Evolutionary conservation across 2,329 filamentous ascomycete species (phyloP).

Genomic region (Endothia cerciana): DNA sequence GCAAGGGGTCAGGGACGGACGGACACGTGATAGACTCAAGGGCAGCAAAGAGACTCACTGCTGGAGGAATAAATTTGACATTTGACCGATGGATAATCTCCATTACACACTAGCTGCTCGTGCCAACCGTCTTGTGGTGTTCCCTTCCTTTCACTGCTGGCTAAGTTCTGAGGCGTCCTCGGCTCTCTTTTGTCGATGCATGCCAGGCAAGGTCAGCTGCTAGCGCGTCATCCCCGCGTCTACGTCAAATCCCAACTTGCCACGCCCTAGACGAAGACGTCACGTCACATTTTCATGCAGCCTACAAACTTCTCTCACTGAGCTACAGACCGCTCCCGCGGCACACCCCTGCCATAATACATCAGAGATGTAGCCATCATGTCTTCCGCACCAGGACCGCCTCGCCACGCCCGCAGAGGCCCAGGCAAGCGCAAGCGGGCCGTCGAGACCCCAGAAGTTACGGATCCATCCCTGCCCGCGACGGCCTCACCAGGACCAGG

Average conservation of each 20-base stretch:
- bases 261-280: slow-evolving; percentile 4
- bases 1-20: slow-evolving; percentile 9
- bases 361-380: slow-evolving; percentile 21
- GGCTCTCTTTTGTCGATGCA: neutral
- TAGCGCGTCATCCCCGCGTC: slow-evolving; percentile 25
- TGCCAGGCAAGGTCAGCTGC: slow-evolving; percentile 13
- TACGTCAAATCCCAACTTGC: slow-evolving; percentile 5
- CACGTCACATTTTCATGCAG: slow-evolving; percentile 21
- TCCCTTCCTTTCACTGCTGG: neutral
- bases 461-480: slow-evolving; percentile 19
- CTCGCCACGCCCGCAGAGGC: slow-evolving; percentile 20
- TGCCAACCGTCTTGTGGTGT: neutral
- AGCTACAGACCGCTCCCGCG: neutral
- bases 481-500: slow-evolving; percentile 1
- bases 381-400: slow-evolving; percentile 20
- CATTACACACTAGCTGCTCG: no score
- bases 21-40: slow-evolving; percentile 10
- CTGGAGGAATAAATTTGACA: neutral
- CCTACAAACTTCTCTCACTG: neutral
- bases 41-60: slow-evolving; percentile 1
- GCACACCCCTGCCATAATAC: neutral
- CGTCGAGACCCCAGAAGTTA: slow-evolving; percentile 23
- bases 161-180: slow-evolving; percentile 28
- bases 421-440: slow-evolving; percentile 25
- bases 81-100: neutral